Evolutionary conservation across 352 stramenopile genomes (phyloP).

Genomic region (Pythium rishiriense): DNA sequence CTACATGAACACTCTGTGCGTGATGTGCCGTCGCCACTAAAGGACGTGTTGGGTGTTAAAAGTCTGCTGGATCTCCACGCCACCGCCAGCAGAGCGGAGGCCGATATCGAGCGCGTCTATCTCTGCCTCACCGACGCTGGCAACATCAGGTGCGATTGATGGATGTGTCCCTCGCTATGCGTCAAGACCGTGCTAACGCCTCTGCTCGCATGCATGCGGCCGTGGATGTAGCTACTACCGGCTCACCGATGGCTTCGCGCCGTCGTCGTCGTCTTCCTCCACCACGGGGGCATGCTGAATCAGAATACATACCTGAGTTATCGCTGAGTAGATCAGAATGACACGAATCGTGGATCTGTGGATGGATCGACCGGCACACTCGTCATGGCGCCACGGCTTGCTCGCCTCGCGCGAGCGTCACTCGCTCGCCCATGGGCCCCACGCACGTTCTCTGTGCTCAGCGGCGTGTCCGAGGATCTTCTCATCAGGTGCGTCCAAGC

Average conservation of each 20-base stretch:
- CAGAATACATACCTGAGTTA: constrained; percentile 13
- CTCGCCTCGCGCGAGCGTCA: constrained; percentile 3
- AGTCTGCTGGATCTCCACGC: constrained; percentile 13
- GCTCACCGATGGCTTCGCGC: constrained; percentile 7
- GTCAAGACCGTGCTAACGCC: neutral
- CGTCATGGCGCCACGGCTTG: constrained; percentile 3
- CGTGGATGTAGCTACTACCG: constrained; percentile 14
- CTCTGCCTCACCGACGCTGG: constrained; percentile 18
- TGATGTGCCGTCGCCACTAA: no score
- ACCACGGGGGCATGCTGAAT: neutral
- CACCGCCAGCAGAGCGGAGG: neutral
- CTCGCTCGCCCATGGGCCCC: neutral
- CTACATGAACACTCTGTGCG: neutral
- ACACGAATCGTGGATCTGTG: neutral
- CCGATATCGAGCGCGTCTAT: constrained; percentile 6
- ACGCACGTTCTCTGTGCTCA: constrained; percentile 62
- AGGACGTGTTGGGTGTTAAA: neutral
- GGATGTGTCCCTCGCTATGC: neutral
- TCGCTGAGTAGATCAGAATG: no score
- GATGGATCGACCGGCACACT: neutral
- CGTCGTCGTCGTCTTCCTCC: no score
- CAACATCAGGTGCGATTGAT: constrained; percentile 19
- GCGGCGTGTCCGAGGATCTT: constrained; percentile 75
- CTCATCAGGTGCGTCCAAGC: constrained; percentile 50
- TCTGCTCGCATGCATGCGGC: neutral